phyloP scores from a whole-genome alignment of 495 filamentous ascomycete genomes.

The Paragyromitra xinjiangensis region DNA sequence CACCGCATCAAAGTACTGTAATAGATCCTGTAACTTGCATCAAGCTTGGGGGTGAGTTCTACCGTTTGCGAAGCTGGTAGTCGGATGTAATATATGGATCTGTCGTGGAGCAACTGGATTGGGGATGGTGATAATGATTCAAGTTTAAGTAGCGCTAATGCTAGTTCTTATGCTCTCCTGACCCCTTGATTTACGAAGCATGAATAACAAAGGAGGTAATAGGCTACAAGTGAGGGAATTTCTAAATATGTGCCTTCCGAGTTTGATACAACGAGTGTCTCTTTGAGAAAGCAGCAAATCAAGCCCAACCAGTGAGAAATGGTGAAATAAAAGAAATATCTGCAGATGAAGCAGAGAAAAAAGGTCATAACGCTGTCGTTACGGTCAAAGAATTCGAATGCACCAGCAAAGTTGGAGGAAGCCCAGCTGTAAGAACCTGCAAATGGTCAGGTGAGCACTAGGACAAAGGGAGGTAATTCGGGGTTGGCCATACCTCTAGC shows the following conservation, averaged over 20 bases:
- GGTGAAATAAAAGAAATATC: conserved; percentile 1
- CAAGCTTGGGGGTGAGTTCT: conserved; percentile 7
- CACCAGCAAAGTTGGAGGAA: conserved; percentile 65
- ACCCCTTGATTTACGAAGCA: background rate
- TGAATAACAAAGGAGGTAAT: conserved; percentile 1
- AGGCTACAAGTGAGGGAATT: background rate
- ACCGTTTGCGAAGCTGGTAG: conserved; percentile 17
- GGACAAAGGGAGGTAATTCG: conserved; percentile 61
- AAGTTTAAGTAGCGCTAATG: conserved; percentile 26
- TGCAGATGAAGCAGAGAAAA: conserved; percentile 13
- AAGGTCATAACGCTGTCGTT: conserved; percentile 75
- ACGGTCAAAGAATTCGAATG: conserved; percentile 92
- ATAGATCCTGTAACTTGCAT: conserved; percentile 22
- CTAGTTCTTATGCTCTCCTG: conserved; percentile 18
- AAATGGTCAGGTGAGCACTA: conserved; percentile 65
- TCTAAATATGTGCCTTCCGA: conserved; percentile 5
- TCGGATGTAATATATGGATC: background rate
- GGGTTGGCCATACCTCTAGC: conserved; percentile 67
- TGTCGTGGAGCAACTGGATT: conserved; percentile 16
- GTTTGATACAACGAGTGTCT: background rate
- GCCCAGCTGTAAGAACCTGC: conserved; percentile 65
- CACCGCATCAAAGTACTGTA: conserved; percentile 33
- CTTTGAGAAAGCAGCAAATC: background rate
- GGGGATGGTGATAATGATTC: conserved; percentile 13
- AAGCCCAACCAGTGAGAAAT: background rate